phyloP scores from a whole-genome alignment of 495 filamentous ascomycete species.

The Articulospora tetracladia region DNA sequence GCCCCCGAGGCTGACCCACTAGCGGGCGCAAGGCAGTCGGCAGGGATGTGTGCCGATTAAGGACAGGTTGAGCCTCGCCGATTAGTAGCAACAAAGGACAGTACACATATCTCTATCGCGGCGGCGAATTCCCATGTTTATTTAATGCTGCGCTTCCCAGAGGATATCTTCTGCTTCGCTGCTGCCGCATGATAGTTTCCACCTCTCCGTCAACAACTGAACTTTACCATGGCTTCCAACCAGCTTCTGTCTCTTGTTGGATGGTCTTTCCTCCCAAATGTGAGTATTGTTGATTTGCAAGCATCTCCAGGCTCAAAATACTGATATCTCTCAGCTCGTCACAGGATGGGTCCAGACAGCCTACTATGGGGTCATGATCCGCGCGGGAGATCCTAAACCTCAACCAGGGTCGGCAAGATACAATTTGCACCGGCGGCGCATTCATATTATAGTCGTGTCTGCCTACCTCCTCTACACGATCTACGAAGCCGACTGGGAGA shows the following conservation, averaged over 20 bases:
- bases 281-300: slow-evolving; percentile 33
- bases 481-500: slow-evolving; percentile 83
- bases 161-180: neutral
- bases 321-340: slow-evolving; percentile 52
- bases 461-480: slow-evolving; percentile 89
- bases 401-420: slow-evolving; percentile 66
- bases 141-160: neutral
- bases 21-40: neutral
- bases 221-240: slow-evolving; percentile 17
- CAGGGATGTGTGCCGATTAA: neutral
- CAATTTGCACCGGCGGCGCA: slow-evolving; percentile 68
- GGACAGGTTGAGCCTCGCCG: slow-evolving; percentile 16
- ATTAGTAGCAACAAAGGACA: neutral
- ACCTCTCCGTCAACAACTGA: neutral
- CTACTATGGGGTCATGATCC: slow-evolving; percentile 87
- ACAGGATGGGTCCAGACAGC: slow-evolving; percentile 74
- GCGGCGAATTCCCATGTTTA: neutral
- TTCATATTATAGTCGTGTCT: slow-evolving; percentile 76
- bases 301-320: neutral
- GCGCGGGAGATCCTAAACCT: slow-evolving; percentile 82
- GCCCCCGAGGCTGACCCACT: slow-evolving; percentile 16
- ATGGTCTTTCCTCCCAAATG: slow-evolving; percentile 77
- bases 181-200: neutral
- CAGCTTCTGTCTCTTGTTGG: slow-evolving; percentile 69
- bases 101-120: neutral